phyloP scores from a whole-genome alignment of 2,329 filamentous ascomycete genomes.

The Penicillium capsulatum region DNA sequence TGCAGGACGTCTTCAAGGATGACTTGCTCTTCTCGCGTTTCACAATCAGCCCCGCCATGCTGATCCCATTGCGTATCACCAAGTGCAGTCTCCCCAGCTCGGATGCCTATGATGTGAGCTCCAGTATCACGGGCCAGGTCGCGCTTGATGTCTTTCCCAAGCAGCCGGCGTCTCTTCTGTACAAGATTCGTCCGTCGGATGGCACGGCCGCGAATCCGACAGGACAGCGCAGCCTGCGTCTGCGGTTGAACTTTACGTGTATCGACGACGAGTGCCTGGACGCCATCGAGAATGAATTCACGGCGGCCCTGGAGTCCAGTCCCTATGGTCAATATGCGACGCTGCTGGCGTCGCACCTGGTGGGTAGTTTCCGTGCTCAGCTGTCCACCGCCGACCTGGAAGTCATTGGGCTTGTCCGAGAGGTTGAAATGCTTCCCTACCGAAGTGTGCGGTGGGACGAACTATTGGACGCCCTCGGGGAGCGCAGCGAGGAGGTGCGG shows the following conservation, averaged over 20 bases:
- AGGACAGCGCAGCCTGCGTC: slow-evolving; percentile 38
- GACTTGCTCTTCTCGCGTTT: slow-evolving; percentile 80
- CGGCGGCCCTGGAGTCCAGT: slow-evolving; percentile 45
- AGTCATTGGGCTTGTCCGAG: slow-evolving; percentile 50
- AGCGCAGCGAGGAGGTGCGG: slow-evolving; percentile 41
- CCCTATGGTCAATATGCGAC: slow-evolving; percentile 46
- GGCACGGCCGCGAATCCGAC: slow-evolving; percentile 21
- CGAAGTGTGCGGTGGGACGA: slow-evolving; percentile 53
- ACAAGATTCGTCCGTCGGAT: slow-evolving; percentile 58
- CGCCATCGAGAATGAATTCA: slow-evolving; percentile 46
- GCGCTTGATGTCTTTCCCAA: slow-evolving; percentile 67
- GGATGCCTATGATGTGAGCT: slow-evolving; percentile 56
- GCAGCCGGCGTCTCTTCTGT: slow-evolving; percentile 75
- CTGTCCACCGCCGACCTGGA: slow-evolving; percentile 51
- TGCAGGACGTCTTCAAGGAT: slow-evolving; percentile 92
- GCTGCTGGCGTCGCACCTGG: slow-evolving; percentile 51
- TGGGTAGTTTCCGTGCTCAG: slow-evolving; percentile 44
- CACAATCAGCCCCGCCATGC: slow-evolving; percentile 75
- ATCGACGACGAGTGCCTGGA: slow-evolving; percentile 67
- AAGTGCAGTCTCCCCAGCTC: slow-evolving; percentile 67
- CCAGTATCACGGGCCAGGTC: slow-evolving; percentile 43
- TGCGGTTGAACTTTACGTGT: slow-evolving; percentile 72
- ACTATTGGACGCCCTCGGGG: slow-evolving; percentile 50
- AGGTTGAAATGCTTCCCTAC: slow-evolving; percentile 51
- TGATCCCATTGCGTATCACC: slow-evolving; percentile 69